Evolutionary conservation across 208 protist species (phyloP), one percentile per base, ranked within the genome.

Genomic region (Leishmania major): DNA sequence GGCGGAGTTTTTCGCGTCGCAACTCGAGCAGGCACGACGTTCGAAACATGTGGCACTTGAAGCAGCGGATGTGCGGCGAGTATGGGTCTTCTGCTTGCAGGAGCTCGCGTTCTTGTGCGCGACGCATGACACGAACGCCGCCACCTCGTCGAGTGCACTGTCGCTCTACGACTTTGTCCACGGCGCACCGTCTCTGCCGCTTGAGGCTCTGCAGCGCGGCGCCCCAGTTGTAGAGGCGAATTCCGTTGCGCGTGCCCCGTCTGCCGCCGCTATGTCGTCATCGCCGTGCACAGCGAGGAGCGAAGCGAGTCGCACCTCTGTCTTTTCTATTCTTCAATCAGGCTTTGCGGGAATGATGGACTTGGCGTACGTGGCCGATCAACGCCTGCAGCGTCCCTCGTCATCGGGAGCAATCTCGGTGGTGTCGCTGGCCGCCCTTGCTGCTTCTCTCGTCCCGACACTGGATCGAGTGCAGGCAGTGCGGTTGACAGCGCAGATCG

Each of bases 281-380:
- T 40, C 49, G n/a, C 40, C 47, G 72, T 28, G 15, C 31, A 76
- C 49, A 15, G 4, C 49, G 49, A 55, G 51, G 28, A 45, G 45
- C 31, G 49, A 43, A 55, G 45, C 31, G 11, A 13, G 22, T 4
- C n/a, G 2, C 15, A 47, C 55, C 6, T 82, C 82, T 1, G 71
- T 85, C 64, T 80, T 85, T 43, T 85, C 82, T 28, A 53, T 92
- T 0, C 37, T 90, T 3, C 79, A 85, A 0, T 43, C 81, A 22
- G 76, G 74, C 15, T 55, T 94, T 31, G 80, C 88, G 0, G 77
- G 90, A 35, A n/a, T 95, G 6, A 19, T 94, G 70, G 92, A 95
- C 71, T 72, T 94, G 47, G 87, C 81, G 22, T 92, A 91, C 59
- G 84, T 84, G 10, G 74, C 90, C 22, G 92, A 94, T 70, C 51